Percentiles rank a stretch among this genome's conserved stretches.
phyloP scores from a whole-genome alignment of 495 filamentous ascomycete species.

The Elaphomyces granulatus region DNA sequence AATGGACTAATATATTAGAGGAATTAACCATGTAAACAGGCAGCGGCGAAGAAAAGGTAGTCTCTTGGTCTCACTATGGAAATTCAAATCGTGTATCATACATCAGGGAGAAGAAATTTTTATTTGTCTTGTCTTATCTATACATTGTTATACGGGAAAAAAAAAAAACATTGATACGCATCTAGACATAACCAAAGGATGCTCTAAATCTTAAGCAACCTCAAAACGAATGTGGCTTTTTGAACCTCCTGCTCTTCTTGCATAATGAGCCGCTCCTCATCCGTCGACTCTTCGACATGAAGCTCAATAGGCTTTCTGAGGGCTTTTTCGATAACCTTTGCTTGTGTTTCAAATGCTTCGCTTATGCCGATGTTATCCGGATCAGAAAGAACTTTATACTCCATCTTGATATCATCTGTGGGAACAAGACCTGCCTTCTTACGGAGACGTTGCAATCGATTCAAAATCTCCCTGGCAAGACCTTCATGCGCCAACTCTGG shows the following conservation, averaged over 20 bases:
- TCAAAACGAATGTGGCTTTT: conserved; percentile 71
- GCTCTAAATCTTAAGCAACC: conserved; percentile 58
- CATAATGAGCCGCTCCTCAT: conserved; percentile 49
- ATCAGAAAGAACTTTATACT: conserved; percentile 61
- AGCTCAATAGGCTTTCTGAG: conserved; percentile 68
- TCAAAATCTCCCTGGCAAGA: conserved; percentile 68
- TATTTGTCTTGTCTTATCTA: background rate
- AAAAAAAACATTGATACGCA: no score
- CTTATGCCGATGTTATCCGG: conserved; percentile 63
- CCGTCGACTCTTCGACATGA: conserved; percentile 44
- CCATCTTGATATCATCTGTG: conserved; percentile 79
- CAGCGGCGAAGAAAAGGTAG: conserved; percentile 27
- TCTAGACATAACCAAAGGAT: no score
- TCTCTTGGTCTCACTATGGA: no score
- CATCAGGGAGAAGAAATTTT: background rate
- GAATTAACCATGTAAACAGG: conserved; percentile 15
- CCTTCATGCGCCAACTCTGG: conserved; percentile 63
- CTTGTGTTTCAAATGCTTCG: conserved; percentile 56
- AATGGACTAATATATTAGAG: background rate
- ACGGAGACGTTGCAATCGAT: conserved; percentile 63
- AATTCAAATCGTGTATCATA: conserved; percentile 1
- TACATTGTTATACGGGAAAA: no score
- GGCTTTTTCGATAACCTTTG: conserved; percentile 58
- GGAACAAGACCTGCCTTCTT: conserved; percentile 70
- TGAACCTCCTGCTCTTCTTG: conserved; percentile 86